Evolutionary conservation across 1,284 basidiomycete genomes (phyloP).

Genomic region (Anthracocystis walkeri): DNA sequence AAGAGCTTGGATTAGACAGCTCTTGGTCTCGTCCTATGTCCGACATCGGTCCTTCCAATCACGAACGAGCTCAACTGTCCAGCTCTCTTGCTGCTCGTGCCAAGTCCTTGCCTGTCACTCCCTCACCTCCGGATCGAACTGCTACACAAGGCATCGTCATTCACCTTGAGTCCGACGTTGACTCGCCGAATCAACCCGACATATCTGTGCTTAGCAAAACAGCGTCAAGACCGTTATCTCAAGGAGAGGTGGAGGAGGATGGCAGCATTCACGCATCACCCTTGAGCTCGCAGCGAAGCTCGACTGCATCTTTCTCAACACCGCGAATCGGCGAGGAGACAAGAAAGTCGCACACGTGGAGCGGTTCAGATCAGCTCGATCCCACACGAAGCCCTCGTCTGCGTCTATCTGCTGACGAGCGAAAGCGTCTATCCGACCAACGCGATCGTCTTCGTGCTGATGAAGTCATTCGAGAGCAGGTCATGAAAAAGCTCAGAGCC

Average conservation of each 20-base stretch:
- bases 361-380: not conserved
- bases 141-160: slow-evolving; percentile 14
- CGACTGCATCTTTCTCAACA: not conserved
- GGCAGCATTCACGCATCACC: not conserved
- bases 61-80: not conserved
- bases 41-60: slow-evolving; percentile 1
- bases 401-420: slow-evolving; percentile 1
- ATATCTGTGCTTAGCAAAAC: not conserved
- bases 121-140: not conserved
- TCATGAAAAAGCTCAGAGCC: slow-evolving; percentile 22
- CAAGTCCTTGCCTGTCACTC: slow-evolving; percentile 3
- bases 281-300: not conserved
- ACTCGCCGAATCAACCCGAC: not conserved
- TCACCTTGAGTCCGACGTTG: slow-evolving; percentile 17
- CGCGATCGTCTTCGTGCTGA: slow-evolving; percentile 21
- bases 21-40: slow-evolving; percentile 14
- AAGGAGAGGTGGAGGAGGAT: not conserved
- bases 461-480: slow-evolving; percentile 26
- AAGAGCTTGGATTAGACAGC: slow-evolving; percentile 8
- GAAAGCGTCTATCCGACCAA: slow-evolving; percentile 12
- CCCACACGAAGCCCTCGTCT: not conserved
- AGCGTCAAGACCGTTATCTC: not conserved
- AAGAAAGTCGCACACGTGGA: not conserved
- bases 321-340: not conserved
- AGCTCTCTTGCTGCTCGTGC: not conserved